Percentiles rank a stretch among this genome's conserved stretches.
Conservation (phyloP, 257 asterid genomes). For the Solanum microdontum region DNA sequence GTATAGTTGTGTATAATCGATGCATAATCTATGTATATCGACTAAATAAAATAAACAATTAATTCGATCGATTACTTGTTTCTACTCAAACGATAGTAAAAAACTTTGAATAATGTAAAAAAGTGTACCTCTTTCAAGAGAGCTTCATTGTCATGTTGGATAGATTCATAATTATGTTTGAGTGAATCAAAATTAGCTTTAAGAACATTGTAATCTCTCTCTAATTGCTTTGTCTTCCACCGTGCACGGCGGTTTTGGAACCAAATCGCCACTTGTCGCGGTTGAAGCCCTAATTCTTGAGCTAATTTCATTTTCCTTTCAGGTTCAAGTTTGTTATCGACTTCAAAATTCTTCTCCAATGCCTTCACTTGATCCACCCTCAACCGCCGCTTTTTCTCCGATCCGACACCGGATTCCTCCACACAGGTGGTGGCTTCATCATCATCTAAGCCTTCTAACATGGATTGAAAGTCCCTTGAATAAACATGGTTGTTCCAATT, state of each 20-base stretch:
- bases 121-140: slow-evolving; percentile 43
- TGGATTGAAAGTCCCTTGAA: slow-evolving; percentile 53
- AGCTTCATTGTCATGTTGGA: slow-evolving; percentile 51
- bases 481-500: slow-evolving; percentile 31
- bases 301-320: slow-evolving; percentile 81
- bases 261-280: slow-evolving; percentile 94
- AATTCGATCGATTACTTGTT: no score
- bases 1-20: no score
- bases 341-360: slow-evolving; percentile 79
- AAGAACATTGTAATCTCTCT: slow-evolving; percentile 59
- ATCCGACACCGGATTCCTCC: slow-evolving; percentile 46
- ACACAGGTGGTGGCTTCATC: slow-evolving; percentile 43
- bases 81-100: no score
- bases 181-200: slow-evolving; percentile 60
- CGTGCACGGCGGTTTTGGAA: slow-evolving; percentile 90
- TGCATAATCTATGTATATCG: background rate
- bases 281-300: slow-evolving; percentile 75
- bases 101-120: background rate
- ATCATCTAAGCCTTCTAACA: slow-evolving; percentile 68
- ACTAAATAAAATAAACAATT: no score
- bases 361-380: slow-evolving; percentile 78
- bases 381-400: slow-evolving; percentile 63
- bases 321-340: slow-evolving; percentile 80
- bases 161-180: slow-evolving; percentile 34
- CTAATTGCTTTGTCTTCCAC: slow-evolving; percentile 79